Base-by-base conservation (phyloP, 305 asterid genomes). In the Fraxinus albicans region DNA sequence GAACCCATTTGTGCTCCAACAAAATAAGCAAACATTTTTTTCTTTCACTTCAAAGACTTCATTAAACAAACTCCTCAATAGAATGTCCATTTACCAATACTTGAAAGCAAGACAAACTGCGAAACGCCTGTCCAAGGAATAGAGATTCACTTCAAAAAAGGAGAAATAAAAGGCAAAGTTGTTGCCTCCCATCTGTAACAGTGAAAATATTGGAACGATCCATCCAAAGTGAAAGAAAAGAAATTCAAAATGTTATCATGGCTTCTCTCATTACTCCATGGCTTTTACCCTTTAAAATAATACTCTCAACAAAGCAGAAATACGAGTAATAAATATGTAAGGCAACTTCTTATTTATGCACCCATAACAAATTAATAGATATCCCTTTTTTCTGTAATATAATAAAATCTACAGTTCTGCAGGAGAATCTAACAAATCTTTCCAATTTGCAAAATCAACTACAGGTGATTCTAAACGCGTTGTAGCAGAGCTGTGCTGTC, bases 391-490 rank as follows among this genome's bases (percentile, higher is more conserved):
- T 82, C 34, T 53, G 53, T 70, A 80, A 84, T 38, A 78, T 13
- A 63, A 23, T 23, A 21, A 86, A 80, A 83, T 78, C 86, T 78
- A 88, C 85, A 85, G 73, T 79, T 31, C 34, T 81, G 78, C 76
- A 75, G 84, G 82, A 47, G 86, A 85, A 83, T 42, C 33, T 67
- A 44, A 23, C 50, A 77, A 81, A 80, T 77, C 70, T 76, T 80
- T 78, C 83, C 84, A 85, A 83, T 83, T 89, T 85, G 86, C 85
- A 88, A 89, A 89, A 86, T 83, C 88, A 86, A 88, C 84, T 85
- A 77, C 85, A 81, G 25, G 60, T 79, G 85, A 85, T 79, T 80
- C 67, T 67, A 83, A 70, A 73, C 36, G 25, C 3, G 9, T 55
- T 75, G 55, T 34, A 17, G 88, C 85, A 79, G 44, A 72, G 83